Base-by-base conservation (phyloP, 805 yeast genomes). In the Ogataea pilisensis region DNA sequence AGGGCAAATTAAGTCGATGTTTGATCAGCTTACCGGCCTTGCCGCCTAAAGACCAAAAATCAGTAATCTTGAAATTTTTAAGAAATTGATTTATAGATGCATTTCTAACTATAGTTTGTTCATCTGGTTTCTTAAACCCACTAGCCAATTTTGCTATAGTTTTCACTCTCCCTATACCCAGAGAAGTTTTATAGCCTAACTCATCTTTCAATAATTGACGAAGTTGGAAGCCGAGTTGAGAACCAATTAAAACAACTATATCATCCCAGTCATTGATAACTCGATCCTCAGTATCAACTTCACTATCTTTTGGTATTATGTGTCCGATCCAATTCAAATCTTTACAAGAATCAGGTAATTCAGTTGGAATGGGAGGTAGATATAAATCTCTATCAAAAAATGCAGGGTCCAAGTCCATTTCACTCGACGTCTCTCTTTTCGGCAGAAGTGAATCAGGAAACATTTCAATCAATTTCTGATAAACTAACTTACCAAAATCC, bases 31-130 rank as follows among this genome's bases (percentile, higher is more conserved):
- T 11, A 9, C 31, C 99, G 8, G 73, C 63, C 49, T 86, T 87
- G 2, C 98, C 99, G 6, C 99, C 98, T 71, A 91, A 67, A 0
- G 95, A 88, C 75, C 95, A 83, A 42, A 91, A 76, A 50, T 89
- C 95, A 0, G 77, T 75, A 17, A 91, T 57, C 43, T 79, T 76
- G 57, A 82, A 80, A 20, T 73, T 68, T 24, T 67, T 67, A 9
- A 90, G 59, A 57, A 91, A 93, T 0, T 55, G 52, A 2, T 64
- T 46, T 2, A 81, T 65, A 13, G 75, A 62, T 1, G 55, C 53
- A 31, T 74, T 75, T 22, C 82, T 60, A 0, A 93, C 70, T 2
- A 86, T 70, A 0, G 97, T 87, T 58, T 93, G 98, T 32, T 80
- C 78, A 57, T 87, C 79, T 0, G 99, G 99, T 54, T 93, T 93